phyloP scores from a whole-genome alignment of 1,284 basidiomycete species.

The Melampsora larici-populina region DNA sequence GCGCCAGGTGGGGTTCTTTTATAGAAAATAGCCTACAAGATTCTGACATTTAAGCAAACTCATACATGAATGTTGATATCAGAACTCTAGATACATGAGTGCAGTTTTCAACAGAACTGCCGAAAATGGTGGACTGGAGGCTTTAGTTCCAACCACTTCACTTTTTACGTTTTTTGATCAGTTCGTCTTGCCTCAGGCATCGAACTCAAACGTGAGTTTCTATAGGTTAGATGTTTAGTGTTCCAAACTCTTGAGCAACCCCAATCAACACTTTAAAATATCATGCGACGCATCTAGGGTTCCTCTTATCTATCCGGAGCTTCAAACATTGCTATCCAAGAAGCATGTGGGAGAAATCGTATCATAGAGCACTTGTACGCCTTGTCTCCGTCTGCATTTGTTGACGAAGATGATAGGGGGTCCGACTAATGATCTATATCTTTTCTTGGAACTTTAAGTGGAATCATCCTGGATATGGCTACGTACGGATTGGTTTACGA shows the following conservation, averaged over 20 bases:
- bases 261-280: not conserved
- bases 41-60: not conserved
- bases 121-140: not conserved
- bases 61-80: not conserved
- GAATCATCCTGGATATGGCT: conserved; percentile 3
- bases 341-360: not conserved
- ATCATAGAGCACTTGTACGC: not conserved
- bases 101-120: not conserved
- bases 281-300: not conserved
- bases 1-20: not conserved
- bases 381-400: not conserved
- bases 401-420: too few relatives aligned
- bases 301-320: not conserved
- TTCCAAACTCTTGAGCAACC: not conserved
- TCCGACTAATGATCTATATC: too few relatives aligned
- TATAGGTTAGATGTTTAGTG: not conserved
- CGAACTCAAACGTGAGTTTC: not conserved
- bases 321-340: not conserved
- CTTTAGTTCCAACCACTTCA: not conserved
- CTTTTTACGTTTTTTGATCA: not conserved
- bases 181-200: not conserved
- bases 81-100: not conserved
- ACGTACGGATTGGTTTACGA: conserved; percentile 26
- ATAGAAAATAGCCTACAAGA: not conserved
- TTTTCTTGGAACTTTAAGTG: not conserved